Evolutionary conservation across 768 basidiomycete genomes (phyloP).

Genomic region (Trichaptum fuscoviolaceum): DNA sequence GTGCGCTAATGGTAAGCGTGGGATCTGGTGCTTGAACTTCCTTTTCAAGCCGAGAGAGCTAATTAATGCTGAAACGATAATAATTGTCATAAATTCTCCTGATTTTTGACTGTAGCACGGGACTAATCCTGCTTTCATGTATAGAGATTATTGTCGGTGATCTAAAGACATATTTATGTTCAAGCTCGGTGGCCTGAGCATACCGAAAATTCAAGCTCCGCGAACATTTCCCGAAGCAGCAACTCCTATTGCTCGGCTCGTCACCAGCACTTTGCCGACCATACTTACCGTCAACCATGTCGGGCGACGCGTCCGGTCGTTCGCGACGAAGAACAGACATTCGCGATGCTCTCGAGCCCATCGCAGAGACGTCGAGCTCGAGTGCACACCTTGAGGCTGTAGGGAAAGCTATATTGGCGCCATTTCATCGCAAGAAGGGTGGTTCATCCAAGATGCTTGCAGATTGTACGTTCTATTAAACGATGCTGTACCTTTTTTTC

Average conservation of each 20-base stretch:
- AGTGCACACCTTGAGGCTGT: conserved; percentile 28
- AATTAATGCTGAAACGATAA: too few relatives aligned
- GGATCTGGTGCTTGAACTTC: neutral
- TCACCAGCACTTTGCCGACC: neutral
- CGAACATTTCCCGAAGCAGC: neutral
- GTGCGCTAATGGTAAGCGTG: neutral
- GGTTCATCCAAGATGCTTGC: conserved; percentile 71
- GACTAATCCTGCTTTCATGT: too few relatives aligned
- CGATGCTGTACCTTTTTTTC: conserved; percentile 9
- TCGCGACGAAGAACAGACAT: conserved; percentile 49
- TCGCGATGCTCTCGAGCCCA: conserved; percentile 34
- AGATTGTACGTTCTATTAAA: conserved; percentile 49
- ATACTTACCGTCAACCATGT: neutral
- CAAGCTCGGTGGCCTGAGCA: neutral
- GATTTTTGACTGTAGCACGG: too few relatives aligned
- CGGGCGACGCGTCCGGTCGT: conserved; percentile 1
- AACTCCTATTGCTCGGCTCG: neutral
- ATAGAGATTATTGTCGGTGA: too few relatives aligned
- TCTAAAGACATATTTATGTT: too few relatives aligned
- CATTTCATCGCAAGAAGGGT: conserved; percentile 52
- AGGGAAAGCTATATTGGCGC: conserved; percentile 66
- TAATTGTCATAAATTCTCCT: too few relatives aligned
- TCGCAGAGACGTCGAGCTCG: conserved; percentile 29
- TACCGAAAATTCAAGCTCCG: neutral
- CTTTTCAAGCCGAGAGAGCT: too few relatives aligned